A percentile compares a stretch with the other conserved stretches of the same genome.
Evolutionary conservation across 345 rosid species (phyloP).

Genomic region (Aquilaria yunnanensis): DNA sequence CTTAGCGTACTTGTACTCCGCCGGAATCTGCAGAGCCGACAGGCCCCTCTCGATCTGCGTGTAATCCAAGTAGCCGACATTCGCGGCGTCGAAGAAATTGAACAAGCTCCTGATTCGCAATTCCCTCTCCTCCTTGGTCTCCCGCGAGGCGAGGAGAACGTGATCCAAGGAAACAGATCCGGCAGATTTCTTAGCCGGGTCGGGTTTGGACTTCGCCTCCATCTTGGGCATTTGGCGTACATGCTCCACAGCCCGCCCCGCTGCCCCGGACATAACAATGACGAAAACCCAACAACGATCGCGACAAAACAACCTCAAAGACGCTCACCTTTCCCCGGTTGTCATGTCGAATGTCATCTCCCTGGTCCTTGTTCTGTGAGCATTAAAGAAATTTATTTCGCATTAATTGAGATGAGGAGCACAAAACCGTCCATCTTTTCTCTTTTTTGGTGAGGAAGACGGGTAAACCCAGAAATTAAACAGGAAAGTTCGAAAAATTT

Average conservation of each 20-base stretch:
- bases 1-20: conserved; percentile 69
- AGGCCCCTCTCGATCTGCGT: conserved; percentile 80
- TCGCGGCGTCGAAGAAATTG: conserved; percentile 57
- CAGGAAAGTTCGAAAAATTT: background rate
- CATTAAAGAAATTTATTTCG: conserved; percentile 5
- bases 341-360: background rate
- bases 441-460: background rate
- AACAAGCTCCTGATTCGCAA: conserved; percentile 58
- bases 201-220: conserved; percentile 32
- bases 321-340: conserved; percentile 1
- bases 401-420: background rate
- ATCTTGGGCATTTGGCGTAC: conserved; percentile 29
- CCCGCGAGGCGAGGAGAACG: conserved; percentile 64
- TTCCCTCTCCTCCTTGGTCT: conserved; percentile 85
- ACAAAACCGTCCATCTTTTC: background rate
- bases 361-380: background rate
- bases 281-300: conserved; percentile 1
- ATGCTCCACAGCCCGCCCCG: conserved; percentile 43
- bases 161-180: conserved; percentile 67
- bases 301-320: background rate
- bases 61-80: conserved; percentile 63
- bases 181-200: conserved; percentile 34
- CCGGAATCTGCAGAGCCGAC: conserved; percentile 69
- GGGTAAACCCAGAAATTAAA: conserved; percentile 7
- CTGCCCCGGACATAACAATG: conserved; percentile 26